These are phyloP conservation scores for Aspergillus funiculosus DNA, from an alignment of 495 filamentous ascomycete species.

Conservation along the genomic window DNA sequence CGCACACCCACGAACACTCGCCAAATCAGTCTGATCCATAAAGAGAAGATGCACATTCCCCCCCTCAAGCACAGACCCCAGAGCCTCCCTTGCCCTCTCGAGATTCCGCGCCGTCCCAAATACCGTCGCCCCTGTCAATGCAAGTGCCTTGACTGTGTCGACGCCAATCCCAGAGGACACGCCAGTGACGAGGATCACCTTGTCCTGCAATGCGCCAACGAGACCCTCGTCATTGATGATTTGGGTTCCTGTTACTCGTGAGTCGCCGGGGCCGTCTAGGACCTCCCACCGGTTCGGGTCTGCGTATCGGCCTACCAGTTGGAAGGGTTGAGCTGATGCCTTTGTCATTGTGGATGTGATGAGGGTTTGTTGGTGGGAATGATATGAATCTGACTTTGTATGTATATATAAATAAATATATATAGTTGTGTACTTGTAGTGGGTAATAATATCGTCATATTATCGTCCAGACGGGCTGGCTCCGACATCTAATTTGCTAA, in stretches of 20 bases:
- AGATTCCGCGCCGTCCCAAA: constrained; percentile 44
- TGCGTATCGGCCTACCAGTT: no score
- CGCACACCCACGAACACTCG: constrained; percentile 39
- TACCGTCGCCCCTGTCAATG: constrained; percentile 42
- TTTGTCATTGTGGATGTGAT: no score
- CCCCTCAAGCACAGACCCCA: constrained; percentile 21
- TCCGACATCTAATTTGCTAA: no score
- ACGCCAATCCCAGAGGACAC: constrained; percentile 54
- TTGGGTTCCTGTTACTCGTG: constrained; percentile 41
- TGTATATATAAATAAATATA: no score
- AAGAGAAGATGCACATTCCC: constrained; percentile 28
- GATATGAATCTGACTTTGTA: no score
- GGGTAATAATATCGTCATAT: no score
- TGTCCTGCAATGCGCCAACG: constrained; percentile 24
- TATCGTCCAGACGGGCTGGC: no score
- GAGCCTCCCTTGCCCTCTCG: constrained; percentile 34
- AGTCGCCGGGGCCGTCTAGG: constrained; percentile 44
- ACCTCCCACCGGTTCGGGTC: no score
- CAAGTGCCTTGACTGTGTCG: constrained; percentile 45
- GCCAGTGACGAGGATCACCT: constrained; percentile 66
- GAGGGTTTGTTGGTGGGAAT: no score
- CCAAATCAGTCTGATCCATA: constrained; percentile 43
- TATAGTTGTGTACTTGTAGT: no score
- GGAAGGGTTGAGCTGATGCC: no score
- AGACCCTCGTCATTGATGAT: constrained; percentile 41